A percentile compares a stretch with the other conserved stretches of the same genome.
Evolutionary conservation across 768 basidiomycete species (phyloP).

Genomic region (Saitozyma podzolica): DNA sequence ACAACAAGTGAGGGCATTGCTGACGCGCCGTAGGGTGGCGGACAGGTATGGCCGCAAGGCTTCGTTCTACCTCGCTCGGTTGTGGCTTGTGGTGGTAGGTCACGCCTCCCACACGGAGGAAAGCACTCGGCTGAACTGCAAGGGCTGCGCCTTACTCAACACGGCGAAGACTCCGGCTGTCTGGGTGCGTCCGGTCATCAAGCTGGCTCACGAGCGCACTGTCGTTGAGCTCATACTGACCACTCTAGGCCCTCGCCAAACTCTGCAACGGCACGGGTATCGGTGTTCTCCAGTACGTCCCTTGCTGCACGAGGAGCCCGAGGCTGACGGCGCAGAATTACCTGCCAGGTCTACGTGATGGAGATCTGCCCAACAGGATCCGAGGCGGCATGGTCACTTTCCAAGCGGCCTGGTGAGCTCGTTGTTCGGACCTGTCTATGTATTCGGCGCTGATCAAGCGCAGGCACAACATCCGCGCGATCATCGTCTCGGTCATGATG

Average conservation of each 20-base stretch:
- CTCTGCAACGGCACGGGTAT: slow-evolving; percentile 4
- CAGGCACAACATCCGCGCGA: slow-evolving; percentile 9
- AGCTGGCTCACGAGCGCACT: too few species aligned
- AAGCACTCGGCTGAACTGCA: too few species aligned
- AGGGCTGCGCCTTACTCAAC: not conserved
- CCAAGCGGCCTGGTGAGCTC: slow-evolving; percentile 13
- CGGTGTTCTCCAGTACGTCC: slow-evolving; percentile 1
- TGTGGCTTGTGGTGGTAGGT: not conserved
- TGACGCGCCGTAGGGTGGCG: too few species aligned
- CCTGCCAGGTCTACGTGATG: slow-evolving; percentile 17
- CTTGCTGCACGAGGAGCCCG: too few species aligned
- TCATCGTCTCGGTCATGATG: slow-evolving; percentile 16
- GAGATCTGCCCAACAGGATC: slow-evolving; percentile 15
- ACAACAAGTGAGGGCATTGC: too few species aligned
- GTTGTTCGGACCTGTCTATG: not conserved
- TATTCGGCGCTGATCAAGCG: too few species aligned
- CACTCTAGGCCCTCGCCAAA: not conserved
- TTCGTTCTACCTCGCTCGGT: not conserved
- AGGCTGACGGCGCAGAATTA: slow-evolving; percentile 8
- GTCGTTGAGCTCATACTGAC: not conserved
- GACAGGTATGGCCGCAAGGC: not conserved
- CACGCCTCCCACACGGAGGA: not conserved
- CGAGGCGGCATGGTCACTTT: slow-evolving; percentile 15
- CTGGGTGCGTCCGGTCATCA: too few species aligned
- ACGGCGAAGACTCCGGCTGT: not conserved